phyloP scores from a whole-genome alignment of 2,329 filamentous ascomycete species.

The Juglanconis juglandina region DNA sequence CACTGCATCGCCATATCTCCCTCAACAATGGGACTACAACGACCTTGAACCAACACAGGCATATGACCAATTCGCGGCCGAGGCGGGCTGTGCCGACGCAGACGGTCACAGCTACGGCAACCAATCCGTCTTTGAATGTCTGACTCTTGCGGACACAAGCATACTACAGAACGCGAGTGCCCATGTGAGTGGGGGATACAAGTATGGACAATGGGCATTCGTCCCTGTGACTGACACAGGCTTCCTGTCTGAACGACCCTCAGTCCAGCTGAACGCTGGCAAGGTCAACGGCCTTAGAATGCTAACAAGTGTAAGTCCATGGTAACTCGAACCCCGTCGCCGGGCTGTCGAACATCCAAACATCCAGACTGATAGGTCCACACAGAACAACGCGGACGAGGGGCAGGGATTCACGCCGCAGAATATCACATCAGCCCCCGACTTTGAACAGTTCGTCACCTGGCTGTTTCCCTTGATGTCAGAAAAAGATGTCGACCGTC shows the following conservation, averaged over 20 bases:
- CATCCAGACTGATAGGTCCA: neutral
- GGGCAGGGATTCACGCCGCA: slow-evolving; percentile 41
- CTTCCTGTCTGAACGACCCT: slow-evolving; percentile 29
- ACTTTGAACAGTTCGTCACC: slow-evolving; percentile 38
- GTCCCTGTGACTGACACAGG: slow-evolving; percentile 33
- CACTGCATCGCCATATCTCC: slow-evolving; percentile 11
- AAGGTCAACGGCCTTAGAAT: slow-evolving; percentile 28
- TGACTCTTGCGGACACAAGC: slow-evolving; percentile 26
- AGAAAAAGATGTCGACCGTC: slow-evolving; percentile 30
- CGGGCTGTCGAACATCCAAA: neutral
- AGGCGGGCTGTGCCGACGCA: neutral
- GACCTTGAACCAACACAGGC: slow-evolving; percentile 1
- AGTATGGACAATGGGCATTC: slow-evolving; percentile 28
- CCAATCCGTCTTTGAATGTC: slow-evolving; percentile 22
- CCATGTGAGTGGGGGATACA: slow-evolving; percentile 19
- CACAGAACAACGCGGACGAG: slow-evolving; percentile 46
- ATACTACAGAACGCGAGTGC: slow-evolving; percentile 25
- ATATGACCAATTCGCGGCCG: slow-evolving; percentile 5
- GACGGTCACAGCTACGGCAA: neutral
- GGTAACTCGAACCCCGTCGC: neutral
- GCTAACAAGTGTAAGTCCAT: slow-evolving; percentile 18
- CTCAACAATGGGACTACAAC: slow-evolving; percentile 6
- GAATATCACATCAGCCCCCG: slow-evolving; percentile 37
- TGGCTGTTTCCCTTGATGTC: slow-evolving; percentile 38
- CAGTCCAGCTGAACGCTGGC: slow-evolving; percentile 25